Conservation (phyloP, 2,329 filamentous ascomycete species). For the Colletotrichum camelliae region DNA sequence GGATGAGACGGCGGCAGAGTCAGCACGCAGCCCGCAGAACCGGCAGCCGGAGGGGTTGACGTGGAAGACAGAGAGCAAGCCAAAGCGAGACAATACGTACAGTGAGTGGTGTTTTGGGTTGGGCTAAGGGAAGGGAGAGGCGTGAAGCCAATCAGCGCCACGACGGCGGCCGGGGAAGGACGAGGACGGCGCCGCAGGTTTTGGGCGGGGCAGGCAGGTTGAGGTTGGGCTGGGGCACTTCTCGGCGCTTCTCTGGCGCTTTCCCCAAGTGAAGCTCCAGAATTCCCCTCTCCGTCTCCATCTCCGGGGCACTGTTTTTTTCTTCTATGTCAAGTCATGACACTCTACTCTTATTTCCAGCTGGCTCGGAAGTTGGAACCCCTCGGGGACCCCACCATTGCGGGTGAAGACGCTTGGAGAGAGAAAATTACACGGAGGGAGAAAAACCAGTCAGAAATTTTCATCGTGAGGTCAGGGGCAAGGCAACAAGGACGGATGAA, state of each 20-base stretch:
- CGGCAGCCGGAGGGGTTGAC: not conserved
- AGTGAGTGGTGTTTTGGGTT: not conserved
- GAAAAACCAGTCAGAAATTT: not conserved
- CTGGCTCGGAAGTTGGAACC: too few relatives aligned
- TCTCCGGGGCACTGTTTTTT: too few relatives aligned
- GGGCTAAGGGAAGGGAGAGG: not conserved
- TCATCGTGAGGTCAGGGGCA: not conserved
- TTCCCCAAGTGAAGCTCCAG: conserved; percentile 16
- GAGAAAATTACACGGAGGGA: not conserved
- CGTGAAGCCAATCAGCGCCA: conserved; percentile 6
- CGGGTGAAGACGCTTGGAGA: too few relatives aligned
- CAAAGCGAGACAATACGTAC: conserved; percentile 1
- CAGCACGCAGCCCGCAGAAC: not conserved
- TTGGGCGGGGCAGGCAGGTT: not conserved
- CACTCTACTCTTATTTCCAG: too few relatives aligned
- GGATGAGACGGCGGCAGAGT: not conserved
- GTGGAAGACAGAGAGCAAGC: conserved; percentile 10
- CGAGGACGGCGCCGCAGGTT: not conserved
- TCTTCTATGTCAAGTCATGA: too few relatives aligned
- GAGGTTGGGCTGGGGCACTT: not conserved
- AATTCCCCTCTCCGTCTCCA: not conserved
- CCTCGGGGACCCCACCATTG: too few relatives aligned
- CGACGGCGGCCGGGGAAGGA: not conserved
- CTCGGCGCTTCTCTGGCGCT: conserved; percentile 22
- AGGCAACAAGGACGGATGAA: not conserved